These are phyloP conservation scores for Leptosphaerulina australis DNA, from an alignment of 2,329 filamentous ascomycete species.

Conservation along the genomic window DNA sequence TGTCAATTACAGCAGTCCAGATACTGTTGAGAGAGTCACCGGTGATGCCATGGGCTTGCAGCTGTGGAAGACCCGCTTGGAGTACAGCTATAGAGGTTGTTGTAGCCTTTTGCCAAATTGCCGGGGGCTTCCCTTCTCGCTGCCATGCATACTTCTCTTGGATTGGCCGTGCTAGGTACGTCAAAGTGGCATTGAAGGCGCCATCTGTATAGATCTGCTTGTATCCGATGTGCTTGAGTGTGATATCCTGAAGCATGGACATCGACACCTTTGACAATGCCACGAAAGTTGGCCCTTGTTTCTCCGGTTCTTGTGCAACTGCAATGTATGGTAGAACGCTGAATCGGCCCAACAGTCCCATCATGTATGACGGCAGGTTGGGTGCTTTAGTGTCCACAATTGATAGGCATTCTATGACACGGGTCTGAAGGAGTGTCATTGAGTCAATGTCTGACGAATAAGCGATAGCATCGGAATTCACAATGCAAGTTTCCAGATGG, in stretches of 20 bases:
- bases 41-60: slow-evolving; percentile 30
- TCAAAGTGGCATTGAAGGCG: slow-evolving; percentile 68
- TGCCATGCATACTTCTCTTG: slow-evolving; percentile 80
- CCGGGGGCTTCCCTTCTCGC: slow-evolving; percentile 70
- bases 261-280: slow-evolving; percentile 87
- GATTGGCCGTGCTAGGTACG: slow-evolving; percentile 72
- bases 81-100: slow-evolving; percentile 72
- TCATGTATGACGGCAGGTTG: slow-evolving; percentile 70
- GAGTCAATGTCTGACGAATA: slow-evolving; percentile 77
- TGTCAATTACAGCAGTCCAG: slow-evolving; percentile 63
- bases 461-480: slow-evolving; percentile 68
- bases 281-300: slow-evolving; percentile 75
- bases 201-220: slow-evolving; percentile 72
- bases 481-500: slow-evolving; percentile 73
- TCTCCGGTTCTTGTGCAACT: slow-evolving; percentile 23
- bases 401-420: slow-evolving; percentile 70
- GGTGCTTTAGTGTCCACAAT: slow-evolving; percentile 69
- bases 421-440: slow-evolving; percentile 73
- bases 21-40: slow-evolving; percentile 56
- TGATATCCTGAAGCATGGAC: slow-evolving; percentile 67
- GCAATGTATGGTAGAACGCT: slow-evolving; percentile 69
- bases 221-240: slow-evolving; percentile 65
- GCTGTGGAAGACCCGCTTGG: slow-evolving; percentile 64
- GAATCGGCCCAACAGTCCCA: slow-evolving; percentile 72
- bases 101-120: slow-evolving; percentile 82